Percentiles rank a stretch among this genome's conserved stretches.
Conservation (phyloP, 2,329 filamentous ascomycete genomes). For the Sphaerulina musiva region DNA sequence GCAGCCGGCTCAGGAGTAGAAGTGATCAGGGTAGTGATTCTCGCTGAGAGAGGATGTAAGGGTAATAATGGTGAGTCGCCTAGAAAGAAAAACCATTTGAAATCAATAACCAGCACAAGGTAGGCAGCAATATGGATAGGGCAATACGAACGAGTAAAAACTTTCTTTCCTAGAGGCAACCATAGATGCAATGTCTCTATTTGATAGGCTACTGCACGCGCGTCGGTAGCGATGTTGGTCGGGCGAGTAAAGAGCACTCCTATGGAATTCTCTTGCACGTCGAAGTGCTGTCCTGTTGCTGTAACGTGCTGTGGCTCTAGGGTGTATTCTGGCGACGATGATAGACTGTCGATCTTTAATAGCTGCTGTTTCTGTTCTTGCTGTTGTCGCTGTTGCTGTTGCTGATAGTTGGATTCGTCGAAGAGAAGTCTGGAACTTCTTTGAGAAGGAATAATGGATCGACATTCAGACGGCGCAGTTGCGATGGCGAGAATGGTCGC, state of each 20-base stretch:
- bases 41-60: slow-evolving; percentile 25
- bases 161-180: slow-evolving; percentile 28
- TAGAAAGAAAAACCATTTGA: slow-evolving; percentile 3
- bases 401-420: too few species aligned
- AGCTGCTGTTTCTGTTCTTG: neutral
- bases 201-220: slow-evolving; percentile 6
- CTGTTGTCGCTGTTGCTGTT: too few species aligned
- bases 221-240: neutral
- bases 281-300: slow-evolving; percentile 12
- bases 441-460: slow-evolving; percentile 4
- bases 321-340: neutral
- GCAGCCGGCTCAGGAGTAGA: slow-evolving; percentile 20
- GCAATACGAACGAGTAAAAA: slow-evolving; percentile 25
- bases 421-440: too few species aligned
- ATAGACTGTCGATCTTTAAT: neutral
- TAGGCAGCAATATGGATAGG: neutral
- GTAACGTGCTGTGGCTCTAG: neutral
- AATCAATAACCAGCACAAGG: neutral
- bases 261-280: slow-evolving; percentile 27
- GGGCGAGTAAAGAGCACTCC: slow-evolving; percentile 27
- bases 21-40: slow-evolving; percentile 28
- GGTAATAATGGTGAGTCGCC: slow-evolving; percentile 27
- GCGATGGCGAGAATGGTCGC: neutral
- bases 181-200: slow-evolving; percentile 27
- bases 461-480: neutral